Base-by-base conservation (phyloP, 176 grass and related monocot species). In the Calamus simplicifolius region DNA sequence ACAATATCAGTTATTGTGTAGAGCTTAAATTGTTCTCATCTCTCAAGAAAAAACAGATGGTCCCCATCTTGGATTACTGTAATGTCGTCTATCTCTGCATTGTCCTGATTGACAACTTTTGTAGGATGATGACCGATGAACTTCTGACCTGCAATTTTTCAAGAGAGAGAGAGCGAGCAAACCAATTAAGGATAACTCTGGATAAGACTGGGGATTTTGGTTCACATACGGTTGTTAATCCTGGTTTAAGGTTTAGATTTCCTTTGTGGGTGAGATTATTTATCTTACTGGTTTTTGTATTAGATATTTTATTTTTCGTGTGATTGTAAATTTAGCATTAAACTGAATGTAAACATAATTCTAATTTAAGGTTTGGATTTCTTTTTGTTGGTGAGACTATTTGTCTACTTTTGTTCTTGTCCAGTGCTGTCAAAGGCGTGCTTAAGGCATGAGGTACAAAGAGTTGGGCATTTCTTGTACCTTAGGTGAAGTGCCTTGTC, bases 51-150 rank as follows among this genome's bases (percentile, higher is more conserved):
- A 86, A 80, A 84, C 67, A 89, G 75, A 83, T 84, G 62, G 30
- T 95, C 90, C 25, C 79, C 90, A 68, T 95, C 85, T 81, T 67
- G 66, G 57, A 95, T 89, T 31, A 80, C 77, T 69, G 73, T 61
- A 73, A 95, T 86, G 61, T 89, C 82, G 69, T 95, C 85, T 55
- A 95, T 89, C 78, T 95, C 90, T 55, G 85, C 73, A 61, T 75
- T 75, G 28, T 86, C 85, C 76, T 75, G 62, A 67, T 72, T 95
- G 51, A 86, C 48, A 18, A 95, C 26, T 64, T 75, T 89, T 13
- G 28, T 83, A 23, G 79, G 85, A 64, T 25, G 63, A 68, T 69
- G 74, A 29, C 80, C 60, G 8, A 15, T 4, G 53, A 95, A 86
- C 63, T 95, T 83, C 59, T 95, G 64, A 25, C 79, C 90, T 95